Conservation (phyloP, 1,284 basidiomycete species). For the Schizopora paradoxa region DNA sequence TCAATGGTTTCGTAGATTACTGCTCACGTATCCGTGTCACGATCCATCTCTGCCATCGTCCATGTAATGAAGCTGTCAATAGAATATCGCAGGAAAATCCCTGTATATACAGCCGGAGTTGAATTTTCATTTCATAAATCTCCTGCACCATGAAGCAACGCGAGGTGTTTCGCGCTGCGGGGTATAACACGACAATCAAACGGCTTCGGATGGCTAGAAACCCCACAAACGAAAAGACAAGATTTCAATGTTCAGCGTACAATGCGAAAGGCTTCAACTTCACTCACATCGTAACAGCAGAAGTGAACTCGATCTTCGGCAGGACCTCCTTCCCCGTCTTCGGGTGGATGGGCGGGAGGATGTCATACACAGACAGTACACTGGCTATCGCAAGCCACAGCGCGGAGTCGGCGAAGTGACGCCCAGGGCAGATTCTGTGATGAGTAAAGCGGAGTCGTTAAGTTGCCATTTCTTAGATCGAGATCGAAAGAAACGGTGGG, state of each 20-base stretch:
- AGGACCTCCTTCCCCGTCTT: slow-evolving; percentile 4
- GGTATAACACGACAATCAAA: neutral
- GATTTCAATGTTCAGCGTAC: neutral
- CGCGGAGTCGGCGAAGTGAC: slow-evolving; percentile 6
- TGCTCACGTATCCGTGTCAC: no score
- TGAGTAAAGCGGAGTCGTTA: neutral
- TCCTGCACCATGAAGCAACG: no score
- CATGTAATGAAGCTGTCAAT: no score
- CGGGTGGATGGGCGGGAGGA: slow-evolving; percentile 6
- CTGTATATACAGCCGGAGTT: no score
- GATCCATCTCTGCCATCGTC: no score
- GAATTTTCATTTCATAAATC: no score
- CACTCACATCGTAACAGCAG: neutral
- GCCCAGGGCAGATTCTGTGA: slow-evolving; percentile 10
- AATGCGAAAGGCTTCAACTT: neutral
- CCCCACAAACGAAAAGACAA: no score
- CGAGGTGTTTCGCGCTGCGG: no score
- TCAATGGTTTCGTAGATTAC: no score
- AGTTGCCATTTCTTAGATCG: neutral
- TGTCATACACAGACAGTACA: slow-evolving; percentile 12
- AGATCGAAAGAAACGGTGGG: neutral
- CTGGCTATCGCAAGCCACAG: slow-evolving; percentile 12
- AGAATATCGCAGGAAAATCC: no score
- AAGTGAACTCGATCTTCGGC: neutral
- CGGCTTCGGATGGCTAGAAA: neutral